Conservation (phyloP, 2,329 filamentous ascomycete species). For the Fusarium sp. region DNA sequence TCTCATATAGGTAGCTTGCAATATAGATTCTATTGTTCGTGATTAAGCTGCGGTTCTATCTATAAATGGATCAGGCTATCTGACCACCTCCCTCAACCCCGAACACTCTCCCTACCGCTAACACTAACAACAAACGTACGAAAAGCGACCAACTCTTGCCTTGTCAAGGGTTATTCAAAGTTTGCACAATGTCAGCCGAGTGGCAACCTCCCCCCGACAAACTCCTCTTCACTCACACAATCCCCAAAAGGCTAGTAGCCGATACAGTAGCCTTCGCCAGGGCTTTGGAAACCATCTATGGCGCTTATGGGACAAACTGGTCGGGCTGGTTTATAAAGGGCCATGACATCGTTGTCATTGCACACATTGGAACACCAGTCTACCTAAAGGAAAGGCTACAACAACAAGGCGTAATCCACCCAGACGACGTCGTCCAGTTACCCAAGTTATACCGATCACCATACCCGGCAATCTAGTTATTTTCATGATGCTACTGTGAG, state of each 20-base stretch:
- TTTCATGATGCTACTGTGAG: neutral
- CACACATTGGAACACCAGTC: neutral
- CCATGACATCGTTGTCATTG: neutral
- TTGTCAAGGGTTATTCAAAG: too few relatives aligned
- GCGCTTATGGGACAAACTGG: neutral
- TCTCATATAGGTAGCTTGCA: too few relatives aligned
- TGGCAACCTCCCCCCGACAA: neutral
- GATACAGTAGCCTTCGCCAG: neutral
- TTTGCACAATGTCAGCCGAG: too few relatives aligned
- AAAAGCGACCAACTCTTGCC: too few relatives aligned
- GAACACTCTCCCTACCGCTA: too few relatives aligned
- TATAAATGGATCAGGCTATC: too few relatives aligned
- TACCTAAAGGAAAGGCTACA: constrained; percentile 7
- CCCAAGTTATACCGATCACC: neutral
- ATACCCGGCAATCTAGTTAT: neutral
- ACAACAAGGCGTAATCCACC: neutral
- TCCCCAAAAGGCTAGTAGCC: neutral
- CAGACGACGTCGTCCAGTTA: neutral
- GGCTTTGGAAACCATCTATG: neutral
- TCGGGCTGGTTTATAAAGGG: neutral
- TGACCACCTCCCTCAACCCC: too few relatives aligned
- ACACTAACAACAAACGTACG: too few relatives aligned
- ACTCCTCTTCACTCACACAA: neutral
- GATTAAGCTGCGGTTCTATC: too few relatives aligned
- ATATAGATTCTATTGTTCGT: too few relatives aligned